Evolutionary conservation across 2,329 filamentous ascomycete genomes (phyloP), one percentile per base, ranked within the genome.

Genomic region (Penicillium sp.): DNA sequence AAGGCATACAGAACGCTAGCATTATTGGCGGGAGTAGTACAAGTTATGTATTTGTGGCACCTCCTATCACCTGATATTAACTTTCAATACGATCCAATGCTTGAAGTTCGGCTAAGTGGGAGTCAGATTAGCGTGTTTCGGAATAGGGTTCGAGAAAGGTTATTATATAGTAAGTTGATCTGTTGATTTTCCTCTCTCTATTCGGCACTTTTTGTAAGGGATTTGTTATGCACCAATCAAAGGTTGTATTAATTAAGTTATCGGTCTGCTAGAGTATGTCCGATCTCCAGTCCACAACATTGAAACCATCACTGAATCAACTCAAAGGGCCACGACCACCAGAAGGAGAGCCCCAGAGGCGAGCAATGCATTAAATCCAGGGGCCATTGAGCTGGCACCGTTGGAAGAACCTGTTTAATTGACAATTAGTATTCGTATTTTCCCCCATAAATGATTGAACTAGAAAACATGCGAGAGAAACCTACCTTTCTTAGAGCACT

Each of bases 301-400:
- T 17, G n/a, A 33, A 33, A 7, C 6, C 8, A 38, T 27, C 35
- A 10, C 12, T 1, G 4, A 17, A 23, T 25, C 6, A 6, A 33
- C 3, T 53, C 17, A 57, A 29, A 58, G 19, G 36, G 45, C 45
- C 5, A 25, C 39, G 12, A 39, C 50, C 3, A 27, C 38, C 13
- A 58, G 25, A 12, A 58, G 55, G 39, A 54, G 36, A 27, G 55
- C 55, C 31, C 55, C 51, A 10, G 55, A 58, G 25, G 39, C 50
- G 21, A 54, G 31, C 36, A 58, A 23, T 17, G 27, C 45, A 12
- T 49, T 49, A 6, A 43, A 29, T n/a, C 50, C 55, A 2, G 55
- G 55, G 23, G 21, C 33, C n/a, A 38, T 4, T 5, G 27, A 53
- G 38, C n/a, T 42, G 2, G 55, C 50, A 29, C 35, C 36, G 33